These are phyloP conservation scores for Rhinocladiella mackenziei DNA, from an alignment of 2,329 filamentous ascomycete genomes.

Conservation along the genomic window DNA sequence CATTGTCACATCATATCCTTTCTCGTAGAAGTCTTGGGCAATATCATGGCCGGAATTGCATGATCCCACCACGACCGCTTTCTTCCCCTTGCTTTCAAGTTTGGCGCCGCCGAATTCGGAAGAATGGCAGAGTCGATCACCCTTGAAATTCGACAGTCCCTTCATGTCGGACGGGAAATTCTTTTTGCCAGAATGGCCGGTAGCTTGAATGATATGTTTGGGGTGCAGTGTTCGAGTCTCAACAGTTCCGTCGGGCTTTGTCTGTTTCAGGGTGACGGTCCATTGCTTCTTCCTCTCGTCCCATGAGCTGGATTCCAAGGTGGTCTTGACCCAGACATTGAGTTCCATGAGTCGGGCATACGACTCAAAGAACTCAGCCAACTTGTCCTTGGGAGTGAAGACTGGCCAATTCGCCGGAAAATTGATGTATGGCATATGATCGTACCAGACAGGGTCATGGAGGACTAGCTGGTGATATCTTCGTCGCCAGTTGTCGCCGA, in stretches of 20 bases:
- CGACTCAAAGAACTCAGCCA: slow-evolving; percentile 64
- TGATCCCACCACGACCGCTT: slow-evolving; percentile 62
- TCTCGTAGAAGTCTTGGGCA: slow-evolving; percentile 63
- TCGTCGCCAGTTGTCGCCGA: slow-evolving; percentile 63
- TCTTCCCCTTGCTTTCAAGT: slow-evolving; percentile 50
- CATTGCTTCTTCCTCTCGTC: slow-evolving; percentile 50
- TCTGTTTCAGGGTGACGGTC: slow-evolving; percentile 52
- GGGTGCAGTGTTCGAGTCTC: slow-evolving; percentile 57
- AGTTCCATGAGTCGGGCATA: slow-evolving; percentile 64
- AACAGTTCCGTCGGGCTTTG: slow-evolving; percentile 35
- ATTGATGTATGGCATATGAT: slow-evolving; percentile 57
- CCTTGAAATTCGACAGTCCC: slow-evolving; percentile 54
- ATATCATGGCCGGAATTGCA: slow-evolving; percentile 61
- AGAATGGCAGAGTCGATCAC: slow-evolving; percentile 58
- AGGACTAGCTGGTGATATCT: slow-evolving; percentile 63
- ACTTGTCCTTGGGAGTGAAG: slow-evolving; percentile 68
- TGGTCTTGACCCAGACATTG: slow-evolving; percentile 61
- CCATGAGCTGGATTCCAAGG: slow-evolving; percentile 48
- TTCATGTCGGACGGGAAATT: slow-evolving; percentile 46
- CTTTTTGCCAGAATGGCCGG: slow-evolving; percentile 65
- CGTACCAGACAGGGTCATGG: slow-evolving; percentile 61
- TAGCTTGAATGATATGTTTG: slow-evolving; percentile 62
- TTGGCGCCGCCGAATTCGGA: slow-evolving; percentile 56
- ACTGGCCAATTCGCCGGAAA: slow-evolving; percentile 65
- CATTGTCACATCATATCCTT: slow-evolving; percentile 65